Evolutionary conservation across 2,329 filamentous ascomycete genomes (phyloP).

Genomic region (Thelonectria discophora): DNA sequence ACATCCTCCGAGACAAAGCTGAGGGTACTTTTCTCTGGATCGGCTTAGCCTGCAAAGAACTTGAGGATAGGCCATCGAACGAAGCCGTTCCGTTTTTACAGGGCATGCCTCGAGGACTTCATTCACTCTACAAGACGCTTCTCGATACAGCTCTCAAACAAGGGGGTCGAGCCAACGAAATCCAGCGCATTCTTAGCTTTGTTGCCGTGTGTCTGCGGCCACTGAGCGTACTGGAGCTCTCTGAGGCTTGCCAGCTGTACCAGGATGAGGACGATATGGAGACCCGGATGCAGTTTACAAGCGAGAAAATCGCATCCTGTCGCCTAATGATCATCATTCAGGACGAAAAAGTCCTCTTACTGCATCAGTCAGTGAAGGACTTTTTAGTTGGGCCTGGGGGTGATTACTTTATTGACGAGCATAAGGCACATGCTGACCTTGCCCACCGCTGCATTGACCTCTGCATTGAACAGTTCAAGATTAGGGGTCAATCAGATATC

Average conservation of each 20-base stretch:
- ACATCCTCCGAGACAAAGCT: conserved; percentile 36
- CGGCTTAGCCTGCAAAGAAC: conserved; percentile 34
- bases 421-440: conserved; percentile 3
- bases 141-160: conserved; percentile 15
- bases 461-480: not conserved
- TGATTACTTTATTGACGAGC: conserved; percentile 2
- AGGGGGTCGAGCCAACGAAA: not conserved
- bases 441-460: not conserved
- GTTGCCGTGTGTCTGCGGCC: conserved; percentile 23
- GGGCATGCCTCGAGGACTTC: conserved; percentile 33
- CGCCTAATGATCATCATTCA: conserved; percentile 31
- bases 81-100: conserved; percentile 34
- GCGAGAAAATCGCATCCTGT: conserved; percentile 26
- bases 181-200: conserved; percentile 24
- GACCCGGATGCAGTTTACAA: conserved; percentile 24
- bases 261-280: conserved; percentile 24
- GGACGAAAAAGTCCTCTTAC: conserved; percentile 27
- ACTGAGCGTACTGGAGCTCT: conserved; percentile 27
- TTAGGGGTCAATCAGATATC: not conserved
- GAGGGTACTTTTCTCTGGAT: conserved; percentile 40
- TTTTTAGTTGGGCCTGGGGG: conserved; percentile 11
- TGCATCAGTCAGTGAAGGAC: conserved; percentile 32
- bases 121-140: conserved; percentile 31
- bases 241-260: conserved; percentile 25
- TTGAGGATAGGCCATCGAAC: conserved; percentile 30